Evolutionary conservation across 1,139 yeast species (phyloP), one percentile per base, ranked within the genome.

Genomic region (Nadsonia starkeyi-henricii): DNA sequence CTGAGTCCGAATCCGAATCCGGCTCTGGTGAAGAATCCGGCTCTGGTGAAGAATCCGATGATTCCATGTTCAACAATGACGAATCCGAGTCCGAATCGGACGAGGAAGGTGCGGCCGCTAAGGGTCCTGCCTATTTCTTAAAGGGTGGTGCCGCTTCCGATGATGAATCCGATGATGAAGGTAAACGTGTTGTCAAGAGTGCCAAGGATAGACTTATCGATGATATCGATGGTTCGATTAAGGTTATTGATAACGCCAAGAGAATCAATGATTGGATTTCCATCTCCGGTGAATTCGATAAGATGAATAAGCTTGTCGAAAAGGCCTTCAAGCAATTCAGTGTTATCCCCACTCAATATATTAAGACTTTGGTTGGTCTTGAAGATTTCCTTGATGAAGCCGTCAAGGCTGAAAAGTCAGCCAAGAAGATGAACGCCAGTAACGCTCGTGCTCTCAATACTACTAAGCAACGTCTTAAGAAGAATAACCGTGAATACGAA

Each of bases 161-260:
- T 44, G 63, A 63, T 37, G 80, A 75, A 50, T 63, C 69, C 48
- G 85, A 79, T 52, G 75, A 70, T 48, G 82, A 77, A 47, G 65
- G 61, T 49, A 82, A 81, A 65, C 84, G 82, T 60, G 86, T 88
- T 46, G 96, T 91, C 58, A 89, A 85, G 69, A 80, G 93, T 52
- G 96, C 96, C 51, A 86, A 84, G 69, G 97, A 89, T 57, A 93
- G 89, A 69, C 74, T 89, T 54, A 65, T 86, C 57, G 97, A 88
- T 63, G 98, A 91, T 66, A 77, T 91, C 70, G 81, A 78, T 58
- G 73, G 73, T 39, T 68, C 78, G 42, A 76, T 82, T 59, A 83
- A 78, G 61, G 72, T 78, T 52, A 77, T 88, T 60, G 91, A 83
- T 60, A 76, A 74, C 55, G 81, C 79, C 53, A 83, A 74, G 66